Evolutionary conservation across 495 filamentous ascomycete species (phyloP).

Genomic region (Aspergillus funiculosus): DNA sequence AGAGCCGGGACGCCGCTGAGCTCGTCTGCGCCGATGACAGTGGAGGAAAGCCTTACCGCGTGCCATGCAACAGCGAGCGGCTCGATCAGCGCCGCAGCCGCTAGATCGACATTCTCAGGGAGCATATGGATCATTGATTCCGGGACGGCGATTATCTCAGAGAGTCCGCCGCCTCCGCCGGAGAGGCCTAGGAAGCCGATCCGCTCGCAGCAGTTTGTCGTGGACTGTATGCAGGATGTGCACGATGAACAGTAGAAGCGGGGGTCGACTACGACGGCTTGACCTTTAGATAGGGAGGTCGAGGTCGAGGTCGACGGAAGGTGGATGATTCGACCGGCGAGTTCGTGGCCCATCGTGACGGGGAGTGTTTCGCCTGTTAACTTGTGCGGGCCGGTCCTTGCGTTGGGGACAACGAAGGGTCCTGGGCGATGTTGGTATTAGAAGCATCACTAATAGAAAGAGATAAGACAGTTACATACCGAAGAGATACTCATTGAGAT

Average conservation of each 20-base stretch:
- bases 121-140: conserved; percentile 7
- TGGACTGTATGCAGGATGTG: conserved; percentile 34
- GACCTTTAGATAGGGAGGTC: conserved; percentile 1
- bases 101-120: conserved; percentile 27
- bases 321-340: conserved; percentile 32
- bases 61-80: conserved; percentile 56
- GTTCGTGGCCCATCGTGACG: conserved; percentile 49
- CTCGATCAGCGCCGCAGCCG: conserved; percentile 47
- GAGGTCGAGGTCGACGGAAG: not conserved
- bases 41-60: conserved; percentile 33
- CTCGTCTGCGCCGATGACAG: conserved; percentile 39
- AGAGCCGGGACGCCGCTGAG: conserved; percentile 40
- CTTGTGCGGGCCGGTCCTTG: conserved; percentile 37
- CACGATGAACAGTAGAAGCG: conserved; percentile 47
- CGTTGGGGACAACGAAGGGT: conserved; percentile 13
- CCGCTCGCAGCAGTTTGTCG: conserved; percentile 44
- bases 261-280: conserved; percentile 36
- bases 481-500: conserved; percentile 44
- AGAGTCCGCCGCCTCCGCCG: conserved; percentile 25
- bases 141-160: conserved; percentile 9
- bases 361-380: conserved; percentile 45
- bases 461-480: conserved; percentile 33
- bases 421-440: conserved; percentile 23
- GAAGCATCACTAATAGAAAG: too few species aligned
- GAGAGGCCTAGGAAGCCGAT: conserved; percentile 47